Base-by-base conservation (phyloP, 352 stramenopile genomes). In the Pythium oligandrum region DNA sequence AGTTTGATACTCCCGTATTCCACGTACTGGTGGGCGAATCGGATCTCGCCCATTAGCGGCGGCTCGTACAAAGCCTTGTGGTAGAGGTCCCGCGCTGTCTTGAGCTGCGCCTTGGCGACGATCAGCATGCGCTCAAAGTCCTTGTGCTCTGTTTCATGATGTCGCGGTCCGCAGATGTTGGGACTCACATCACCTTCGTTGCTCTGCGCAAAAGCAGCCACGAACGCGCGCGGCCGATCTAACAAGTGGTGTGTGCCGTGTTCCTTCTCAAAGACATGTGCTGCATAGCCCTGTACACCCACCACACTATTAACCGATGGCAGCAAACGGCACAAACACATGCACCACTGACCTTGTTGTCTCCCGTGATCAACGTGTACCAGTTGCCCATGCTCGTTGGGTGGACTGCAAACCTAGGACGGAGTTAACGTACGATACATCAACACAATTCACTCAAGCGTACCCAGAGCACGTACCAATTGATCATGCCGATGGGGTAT, bases 131-230 rank as follows among this genome's bases (percentile, higher is more conserved):
- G 73, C 54, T 88, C 77, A 60, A 88, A 86, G 52, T 93, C 83
- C 46, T 88, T 73, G 53, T 91, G 68, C 54, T 93, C 67, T 4
- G 75, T 90, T 12, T 65, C 68, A 40, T 68, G 61, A 40, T 83
- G 73, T 31, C 83, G 78, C 1, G 83, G 83, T 1, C 83, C 83
- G 50, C 78, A 86, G 51, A 96, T 95, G 61, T 97, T 98, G 0
- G 92, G 92, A 40, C 86, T 96, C 53, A 97, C 92, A 57, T 97
- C 92, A 40, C 90, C 92, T 62, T 97, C 83, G 48, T 98, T 98
- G 51, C 88, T 96, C 54, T 95, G 92, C 6, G 89, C 90, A 63
- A 98, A 98, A 1, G 91, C 90, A 0, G 91, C 88, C 5, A 97
- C 88, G 50, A 97, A 98, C n/a, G 68, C 76, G 9, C 86, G 73